These are phyloP conservation scores for Amanita pallidorosea DNA, from an alignment of 768 basidiomycete species.

Conservation along the genomic window DNA sequence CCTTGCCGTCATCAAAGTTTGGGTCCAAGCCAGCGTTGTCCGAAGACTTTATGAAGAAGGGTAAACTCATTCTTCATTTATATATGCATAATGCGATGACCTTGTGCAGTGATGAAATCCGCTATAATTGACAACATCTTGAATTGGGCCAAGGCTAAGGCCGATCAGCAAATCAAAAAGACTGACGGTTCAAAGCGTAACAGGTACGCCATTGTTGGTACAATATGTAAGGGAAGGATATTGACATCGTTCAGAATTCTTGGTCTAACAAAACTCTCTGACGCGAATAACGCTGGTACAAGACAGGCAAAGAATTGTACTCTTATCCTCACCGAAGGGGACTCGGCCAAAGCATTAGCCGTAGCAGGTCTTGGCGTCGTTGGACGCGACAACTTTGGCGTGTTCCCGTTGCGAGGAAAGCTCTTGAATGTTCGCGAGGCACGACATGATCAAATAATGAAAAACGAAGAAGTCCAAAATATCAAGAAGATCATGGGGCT, in stretches of 20 bases:
- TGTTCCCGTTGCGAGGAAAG: conserved; percentile 96
- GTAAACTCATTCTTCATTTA: conserved; percentile 27
- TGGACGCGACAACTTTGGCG: conserved; percentile 93
- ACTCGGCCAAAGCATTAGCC: conserved; percentile 95
- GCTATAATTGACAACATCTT: conserved; percentile 86
- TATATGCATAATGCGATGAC: neutral
- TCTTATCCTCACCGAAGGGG: conserved; percentile 96
- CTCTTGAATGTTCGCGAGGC: conserved; percentile 96
- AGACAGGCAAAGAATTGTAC: conserved; percentile 75
- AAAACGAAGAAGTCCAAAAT: conserved; percentile 94
- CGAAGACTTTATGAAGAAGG: conserved; percentile 96
- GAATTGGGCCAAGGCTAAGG: conserved; percentile 95
- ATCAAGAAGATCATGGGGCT: conserved; percentile 98
- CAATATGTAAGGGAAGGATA: neutral
- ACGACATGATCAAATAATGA: conserved; percentile 91
- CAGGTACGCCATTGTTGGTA: conserved; percentile 33
- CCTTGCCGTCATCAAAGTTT: conserved; percentile 79
- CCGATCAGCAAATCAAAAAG: conserved; percentile 92
- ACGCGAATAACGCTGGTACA: conserved; percentile 96
- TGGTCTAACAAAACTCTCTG: conserved; percentile 87
- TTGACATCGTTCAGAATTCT: conserved; percentile 45
- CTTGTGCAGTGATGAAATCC: conserved; percentile 64
- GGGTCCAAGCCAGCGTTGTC: conserved; percentile 75
- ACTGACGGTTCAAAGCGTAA: conserved; percentile 88
- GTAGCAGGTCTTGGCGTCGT: conserved; percentile 92